Base-by-base conservation (phyloP, 2,329 filamentous ascomycete species). In the Pyricularia pennisetigena region DNA sequence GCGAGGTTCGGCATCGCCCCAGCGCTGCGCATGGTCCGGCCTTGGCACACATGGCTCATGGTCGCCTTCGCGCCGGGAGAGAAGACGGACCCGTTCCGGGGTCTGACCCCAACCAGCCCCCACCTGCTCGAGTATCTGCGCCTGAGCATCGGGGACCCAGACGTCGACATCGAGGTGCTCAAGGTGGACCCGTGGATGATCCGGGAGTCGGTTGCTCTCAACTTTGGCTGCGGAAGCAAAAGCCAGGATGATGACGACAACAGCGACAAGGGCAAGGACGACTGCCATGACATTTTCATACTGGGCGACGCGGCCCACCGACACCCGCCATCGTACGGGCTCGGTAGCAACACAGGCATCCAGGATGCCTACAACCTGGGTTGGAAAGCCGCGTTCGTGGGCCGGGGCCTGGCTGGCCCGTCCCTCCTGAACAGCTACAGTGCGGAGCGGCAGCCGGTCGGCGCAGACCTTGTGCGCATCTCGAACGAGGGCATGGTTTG, bases 311-410 rank as follows among this genome's bases (percentile, higher is more conserved):
- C 85, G 0, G 83, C 83, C 1, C 85, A 88, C 72, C 79, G 85
- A 0, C 85, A 88, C 72, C 85, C 86, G 0, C 85, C 85, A 0
- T 76, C 82, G n/a, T 85, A 86, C 72, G 86, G 84, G 0, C 78
- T 87, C 0, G 85, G 85, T 1, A 83, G 80, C 29, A 87, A 88
- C 72, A 87, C 85, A 0, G 86, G 85, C 70, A 82, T 86, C 28
- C 83, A 85, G 72, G 84, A 86, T 71, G 82, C 83, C 0, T 84
- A 79, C 74, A 86, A 86, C 70, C 59, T 62, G 59, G 59, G 59
- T 6, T 62, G 59, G 59, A 62, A 62, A 76, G 83, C 4, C 24
- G 79, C 81, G 1, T 82, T 82, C 70, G 83, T 84, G 49, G 74
- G 68, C 69, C 78, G 71, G 74, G 70, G 79, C 66, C 73, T 75